Evolutionary conservation across 2,329 filamentous ascomycete genomes (phyloP).

Genomic region (Exophiala viscosa): DNA sequence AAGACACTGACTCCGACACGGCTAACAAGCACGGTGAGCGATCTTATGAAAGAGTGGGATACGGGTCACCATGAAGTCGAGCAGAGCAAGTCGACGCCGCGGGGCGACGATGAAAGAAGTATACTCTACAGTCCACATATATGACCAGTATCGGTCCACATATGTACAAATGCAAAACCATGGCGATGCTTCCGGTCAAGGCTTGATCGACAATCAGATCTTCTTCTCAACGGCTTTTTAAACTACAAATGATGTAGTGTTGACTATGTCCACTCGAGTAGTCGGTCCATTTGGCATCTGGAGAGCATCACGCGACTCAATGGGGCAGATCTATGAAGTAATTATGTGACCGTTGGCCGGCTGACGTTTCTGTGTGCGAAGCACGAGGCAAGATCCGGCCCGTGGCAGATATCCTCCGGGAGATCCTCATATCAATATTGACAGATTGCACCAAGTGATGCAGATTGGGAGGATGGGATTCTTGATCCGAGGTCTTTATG

Average conservation of each 20-base stretch:
- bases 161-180: neutral
- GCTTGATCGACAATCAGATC: too few species aligned
- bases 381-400: slow-evolving; percentile 1
- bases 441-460: neutral
- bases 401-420: slow-evolving; percentile 1
- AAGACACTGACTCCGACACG: slow-evolving; percentile 70
- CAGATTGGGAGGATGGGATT: neutral
- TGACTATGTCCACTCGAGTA: neutral
- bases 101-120: neutral
- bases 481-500: neutral
- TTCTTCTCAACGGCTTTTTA: too few species aligned
- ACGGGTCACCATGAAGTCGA: slow-evolving; percentile 4
- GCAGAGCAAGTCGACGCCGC: neutral
- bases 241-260: too few species aligned
- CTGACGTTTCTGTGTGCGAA: neutral
- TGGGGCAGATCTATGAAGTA: too few species aligned
- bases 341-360: neutral
- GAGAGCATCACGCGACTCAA: too few species aligned
- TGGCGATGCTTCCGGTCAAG: too few species aligned
- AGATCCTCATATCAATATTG: slow-evolving; percentile 3
- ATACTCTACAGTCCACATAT: slow-evolving; percentile 17
- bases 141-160: slow-evolving; percentile 1
- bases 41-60: slow-evolving; percentile 88
- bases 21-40: slow-evolving; percentile 76
- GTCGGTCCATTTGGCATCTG: too few species aligned